Percentiles rank a stretch among this genome's conserved stretches.
phyloP scores from a whole-genome alignment of 2,329 filamentous ascomycete genomes.

The Lecanicillium sp. region DNA sequence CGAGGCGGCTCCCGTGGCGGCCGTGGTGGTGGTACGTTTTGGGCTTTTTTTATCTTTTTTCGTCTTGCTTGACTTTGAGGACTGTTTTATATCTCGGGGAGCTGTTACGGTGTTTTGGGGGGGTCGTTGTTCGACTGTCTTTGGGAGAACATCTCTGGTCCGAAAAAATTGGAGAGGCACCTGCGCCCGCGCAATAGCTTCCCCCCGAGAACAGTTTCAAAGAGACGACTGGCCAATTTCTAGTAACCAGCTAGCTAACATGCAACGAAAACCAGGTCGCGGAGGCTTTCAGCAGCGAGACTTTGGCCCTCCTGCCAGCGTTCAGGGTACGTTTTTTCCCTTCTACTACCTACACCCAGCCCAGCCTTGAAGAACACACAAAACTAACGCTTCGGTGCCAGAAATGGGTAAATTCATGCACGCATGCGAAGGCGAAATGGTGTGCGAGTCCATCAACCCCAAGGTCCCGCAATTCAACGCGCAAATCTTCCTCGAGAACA shows the following conservation, averaged over 20 bases:
- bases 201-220: too few species aligned
- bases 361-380: neutral
- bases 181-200: too few species aligned
- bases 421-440: constrained; percentile 93
- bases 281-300: constrained; percentile 32
- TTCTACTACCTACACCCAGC: neutral
- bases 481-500: constrained; percentile 98
- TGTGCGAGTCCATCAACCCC: constrained; percentile 89
- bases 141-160: too few species aligned
- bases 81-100: too few species aligned
- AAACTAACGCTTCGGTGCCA: neutral
- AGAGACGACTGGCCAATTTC: too few species aligned
- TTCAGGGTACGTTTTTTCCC: constrained; percentile 26
- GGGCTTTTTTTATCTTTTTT: too few species aligned
- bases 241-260: too few species aligned
- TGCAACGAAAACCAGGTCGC: too few species aligned
- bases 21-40: constrained; percentile 24
- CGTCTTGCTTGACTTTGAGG: too few species aligned
- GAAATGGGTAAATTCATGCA: constrained; percentile 95
- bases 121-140: too few species aligned
- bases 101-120: too few species aligned
- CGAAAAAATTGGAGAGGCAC: too few species aligned
- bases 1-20: constrained; percentile 28
- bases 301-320: constrained; percentile 29
- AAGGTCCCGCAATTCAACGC: constrained; percentile 99